Percentiles rank a stretch among this genome's conserved stretches.
These are phyloP conservation scores for Groenewaldozyma tartarivorans DNA, from an alignment of 805 yeast species.

Conservation along the genomic window DNA sequence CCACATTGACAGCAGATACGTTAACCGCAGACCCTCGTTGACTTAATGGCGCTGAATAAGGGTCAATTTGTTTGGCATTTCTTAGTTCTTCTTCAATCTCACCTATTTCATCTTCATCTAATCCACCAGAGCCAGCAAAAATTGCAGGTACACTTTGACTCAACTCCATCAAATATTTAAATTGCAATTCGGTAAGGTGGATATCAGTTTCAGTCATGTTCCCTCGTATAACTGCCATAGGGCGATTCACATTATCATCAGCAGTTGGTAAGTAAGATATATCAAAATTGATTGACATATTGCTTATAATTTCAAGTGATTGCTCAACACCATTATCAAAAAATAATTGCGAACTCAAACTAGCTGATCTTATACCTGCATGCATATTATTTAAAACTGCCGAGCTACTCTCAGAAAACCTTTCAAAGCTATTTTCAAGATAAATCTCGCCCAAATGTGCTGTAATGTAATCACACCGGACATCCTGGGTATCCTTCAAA, in stretches of 20 bases:
- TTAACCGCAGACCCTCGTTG: not conserved
- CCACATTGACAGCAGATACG: not conserved
- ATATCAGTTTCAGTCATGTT: constrained; percentile 53
- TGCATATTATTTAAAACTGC: constrained; percentile 43
- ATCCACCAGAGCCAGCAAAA: constrained; percentile 37
- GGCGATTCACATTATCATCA: constrained; percentile 26
- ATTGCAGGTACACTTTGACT: constrained; percentile 47
- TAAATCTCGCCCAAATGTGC: constrained; percentile 77
- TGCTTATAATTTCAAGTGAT: constrained; percentile 52
- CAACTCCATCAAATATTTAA: constrained; percentile 46
- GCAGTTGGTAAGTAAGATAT: constrained; percentile 40
- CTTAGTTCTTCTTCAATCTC: constrained; percentile 19
- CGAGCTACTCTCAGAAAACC: constrained; percentile 15
- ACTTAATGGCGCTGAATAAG: not conserved
- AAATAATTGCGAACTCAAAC: constrained; percentile 52
- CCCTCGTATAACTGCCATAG: constrained; percentile 47
- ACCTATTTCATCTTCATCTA: constrained; percentile 52
- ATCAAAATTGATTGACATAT: constrained; percentile 51
- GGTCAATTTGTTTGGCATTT: constrained; percentile 13
- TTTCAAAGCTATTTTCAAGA: constrained; percentile 50
- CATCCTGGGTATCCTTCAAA: constrained; percentile 19
- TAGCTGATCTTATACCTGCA: constrained; percentile 66
- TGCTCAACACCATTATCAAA: constrained; percentile 38
- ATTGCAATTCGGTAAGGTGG: constrained; percentile 64
- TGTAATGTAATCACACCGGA: constrained; percentile 50